A percentile compares a stretch with the other conserved stretches of the same genome.
phyloP scores from a whole-genome alignment of 164 flowering plant species.

The Santalum album region DNA sequence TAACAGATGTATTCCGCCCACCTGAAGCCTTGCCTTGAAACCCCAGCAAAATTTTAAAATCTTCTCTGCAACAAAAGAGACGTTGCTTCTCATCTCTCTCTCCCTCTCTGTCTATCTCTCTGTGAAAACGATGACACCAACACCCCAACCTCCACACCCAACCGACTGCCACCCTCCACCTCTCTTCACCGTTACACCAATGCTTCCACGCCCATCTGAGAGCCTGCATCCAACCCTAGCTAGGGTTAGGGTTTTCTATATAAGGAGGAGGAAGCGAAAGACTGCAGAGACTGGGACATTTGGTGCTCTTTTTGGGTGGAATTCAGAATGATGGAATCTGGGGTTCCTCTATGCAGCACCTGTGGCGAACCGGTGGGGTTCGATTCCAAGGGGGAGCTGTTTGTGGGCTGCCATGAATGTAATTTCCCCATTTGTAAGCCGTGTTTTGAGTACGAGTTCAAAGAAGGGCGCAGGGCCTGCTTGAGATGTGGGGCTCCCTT shows the following conservation, averaged over 20 bases:
- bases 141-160: slow-evolving; percentile 43
- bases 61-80: slow-evolving; percentile 9
- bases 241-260: slow-evolving; percentile 7
- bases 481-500: slow-evolving; percentile 59
- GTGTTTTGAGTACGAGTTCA: slow-evolving; percentile 62
- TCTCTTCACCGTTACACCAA: slow-evolving; percentile 24
- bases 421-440: slow-evolving; percentile 60
- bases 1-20: slow-evolving; percentile 37
- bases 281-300: not conserved
- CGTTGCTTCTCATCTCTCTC: slow-evolving; percentile 44
- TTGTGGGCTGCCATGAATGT: slow-evolving; percentile 84
- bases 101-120: not conserved
- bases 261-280: slow-evolving; percentile 5
- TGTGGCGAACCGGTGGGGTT: slow-evolving; percentile 72
- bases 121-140: slow-evolving; percentile 32
- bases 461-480: slow-evolving; percentile 67
- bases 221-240: slow-evolving; percentile 11
- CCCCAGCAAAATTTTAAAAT: slow-evolving; percentile 44
- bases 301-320: not conserved
- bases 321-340: slow-evolving; percentile 64
- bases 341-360: slow-evolving; percentile 54
- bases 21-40: slow-evolving; percentile 45
- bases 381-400: slow-evolving; percentile 51
- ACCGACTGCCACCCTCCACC: slow-evolving; percentile 21
- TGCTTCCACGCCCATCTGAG: slow-evolving; percentile 9